Conservation (phyloP, 73 alveolate species). For the Stentor roeselii region DNA sequence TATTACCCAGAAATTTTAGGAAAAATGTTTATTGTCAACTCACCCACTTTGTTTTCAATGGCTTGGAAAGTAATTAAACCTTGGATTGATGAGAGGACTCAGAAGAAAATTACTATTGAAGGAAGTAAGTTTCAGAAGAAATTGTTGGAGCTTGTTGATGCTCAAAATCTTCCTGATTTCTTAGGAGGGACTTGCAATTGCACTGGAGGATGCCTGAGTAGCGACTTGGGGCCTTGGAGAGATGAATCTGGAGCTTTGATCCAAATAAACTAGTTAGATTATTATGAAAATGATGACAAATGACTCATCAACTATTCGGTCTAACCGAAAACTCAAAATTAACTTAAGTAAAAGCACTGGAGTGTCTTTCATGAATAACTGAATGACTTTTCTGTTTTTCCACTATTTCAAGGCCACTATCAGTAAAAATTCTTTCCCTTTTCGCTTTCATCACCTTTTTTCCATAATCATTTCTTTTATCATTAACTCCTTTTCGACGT, state of each 20-base stretch:
- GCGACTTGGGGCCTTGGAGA: constrained; percentile 42
- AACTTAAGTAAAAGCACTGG: too few species aligned
- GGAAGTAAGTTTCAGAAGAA: constrained; percentile 64
- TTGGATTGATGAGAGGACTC: constrained; percentile 68
- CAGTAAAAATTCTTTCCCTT: too few species aligned
- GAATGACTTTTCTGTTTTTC: too few species aligned
- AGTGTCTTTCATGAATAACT: too few species aligned
- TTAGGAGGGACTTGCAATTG: constrained; percentile 60
- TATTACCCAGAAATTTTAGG: constrained; percentile 84
- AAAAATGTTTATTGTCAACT: constrained; percentile 64
- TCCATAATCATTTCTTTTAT: too few species aligned
- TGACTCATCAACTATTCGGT: too few species aligned
- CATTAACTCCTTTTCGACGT: constrained; percentile 24
- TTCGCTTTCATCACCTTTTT: too few species aligned
- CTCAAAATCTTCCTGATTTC: constrained; percentile 65
- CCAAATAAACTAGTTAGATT: too few species aligned
- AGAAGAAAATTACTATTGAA: constrained; percentile 56
- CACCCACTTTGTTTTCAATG: constrained; percentile 65
- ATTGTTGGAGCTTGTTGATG: constrained; percentile 62
- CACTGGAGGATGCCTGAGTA: constrained; percentile 32
- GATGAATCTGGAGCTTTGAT: too few species aligned
- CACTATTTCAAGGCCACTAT: too few species aligned
- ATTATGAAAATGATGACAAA: too few species aligned
- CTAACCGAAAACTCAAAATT: too few species aligned
- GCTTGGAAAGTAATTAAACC: constrained; percentile 75